A percentile compares a stretch with the other conserved stretches of the same genome.
Evolutionary conservation across 2,329 filamentous ascomycete species (phyloP).

Genomic region (Rutstroemia sp.): DNA sequence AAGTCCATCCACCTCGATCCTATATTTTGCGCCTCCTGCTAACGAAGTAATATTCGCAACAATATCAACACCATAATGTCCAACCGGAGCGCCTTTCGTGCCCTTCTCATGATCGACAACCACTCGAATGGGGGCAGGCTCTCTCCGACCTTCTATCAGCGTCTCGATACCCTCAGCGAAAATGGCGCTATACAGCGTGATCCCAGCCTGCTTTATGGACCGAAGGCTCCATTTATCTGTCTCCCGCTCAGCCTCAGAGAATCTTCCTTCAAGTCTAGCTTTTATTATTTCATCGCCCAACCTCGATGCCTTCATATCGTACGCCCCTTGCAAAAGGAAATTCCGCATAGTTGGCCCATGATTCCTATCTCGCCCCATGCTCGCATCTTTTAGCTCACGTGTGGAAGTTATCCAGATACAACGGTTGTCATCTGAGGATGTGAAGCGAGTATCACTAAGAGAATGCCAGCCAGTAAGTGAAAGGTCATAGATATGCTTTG

Average conservation of each 20-base stretch:
- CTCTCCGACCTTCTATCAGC: conserved; percentile 54
- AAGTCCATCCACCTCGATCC: conserved; percentile 53
- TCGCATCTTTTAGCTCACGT: conserved; percentile 50
- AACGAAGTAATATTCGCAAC: conserved; percentile 52
- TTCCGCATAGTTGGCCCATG: conserved; percentile 54
- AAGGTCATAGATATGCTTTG: conserved; percentile 57
- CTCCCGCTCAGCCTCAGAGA: conserved; percentile 77
- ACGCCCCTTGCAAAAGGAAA: conserved; percentile 65
- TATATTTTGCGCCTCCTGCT: conserved; percentile 45
- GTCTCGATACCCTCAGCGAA: conserved; percentile 63
- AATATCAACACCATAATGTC: conserved; percentile 65
- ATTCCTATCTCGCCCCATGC: conserved; percentile 40
- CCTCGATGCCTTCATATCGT: conserved; percentile 69
- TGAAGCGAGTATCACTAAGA: conserved; percentile 65
- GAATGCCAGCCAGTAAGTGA: conserved; percentile 67
- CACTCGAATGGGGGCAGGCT: conserved; percentile 62
- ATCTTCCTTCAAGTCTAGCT: conserved; percentile 78
- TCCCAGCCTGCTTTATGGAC: conserved; percentile 53
- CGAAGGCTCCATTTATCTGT: conserved; percentile 73
- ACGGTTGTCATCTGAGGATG: conserved; percentile 58
- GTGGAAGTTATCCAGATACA: conserved; percentile 62
- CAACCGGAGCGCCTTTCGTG: conserved; percentile 58
- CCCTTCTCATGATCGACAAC: conserved; percentile 65
- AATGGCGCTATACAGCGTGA: conserved; percentile 58
- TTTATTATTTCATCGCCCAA: conserved; percentile 82